phyloP scores from a whole-genome alignment of 805 yeast genomes.

The Lipomyces sp. region DNA sequence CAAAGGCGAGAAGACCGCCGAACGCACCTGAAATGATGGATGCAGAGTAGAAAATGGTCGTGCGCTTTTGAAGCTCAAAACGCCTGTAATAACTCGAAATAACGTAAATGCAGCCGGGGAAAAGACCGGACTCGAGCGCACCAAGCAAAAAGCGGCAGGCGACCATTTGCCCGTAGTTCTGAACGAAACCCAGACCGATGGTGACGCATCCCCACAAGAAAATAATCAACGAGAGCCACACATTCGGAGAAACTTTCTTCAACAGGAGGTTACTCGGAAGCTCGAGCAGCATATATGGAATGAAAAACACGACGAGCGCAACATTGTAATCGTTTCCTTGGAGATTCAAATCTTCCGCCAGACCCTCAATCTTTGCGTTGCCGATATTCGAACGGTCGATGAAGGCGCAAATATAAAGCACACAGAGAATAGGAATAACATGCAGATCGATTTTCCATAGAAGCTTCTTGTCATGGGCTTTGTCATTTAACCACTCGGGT shows the following conservation, averaged over 20 bases:
- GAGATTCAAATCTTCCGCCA: conserved; percentile 43
- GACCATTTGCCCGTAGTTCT: conserved; percentile 41
- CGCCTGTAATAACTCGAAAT: conserved; percentile 41
- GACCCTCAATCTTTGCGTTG: conserved; percentile 46
- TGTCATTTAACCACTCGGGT: too few relatives aligned
- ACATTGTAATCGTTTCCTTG: conserved; percentile 43
- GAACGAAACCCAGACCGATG: conserved; percentile 34
- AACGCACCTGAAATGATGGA: conserved; percentile 53
- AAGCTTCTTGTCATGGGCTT: too few relatives aligned
- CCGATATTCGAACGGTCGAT: conserved; percentile 48
- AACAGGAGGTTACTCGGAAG: conserved; percentile 43
- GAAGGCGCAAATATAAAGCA: conserved; percentile 35
- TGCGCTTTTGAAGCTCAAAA: conserved; percentile 43
- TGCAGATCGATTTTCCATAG: conserved; percentile 25
- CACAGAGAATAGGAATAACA: conserved; percentile 30
- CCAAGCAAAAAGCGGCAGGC: conserved; percentile 40
- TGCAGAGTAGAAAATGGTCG: conserved; percentile 43
- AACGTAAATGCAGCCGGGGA: conserved; percentile 38
- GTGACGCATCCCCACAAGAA: too few relatives aligned
- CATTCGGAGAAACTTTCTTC: conserved; percentile 41
- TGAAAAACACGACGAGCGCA: conserved; percentile 45
- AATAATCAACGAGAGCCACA: conserved; percentile 26
- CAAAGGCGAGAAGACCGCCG: conserved; percentile 48
- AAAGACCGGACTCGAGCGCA: conserved; percentile 41
- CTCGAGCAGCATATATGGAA: conserved; percentile 42